Conservation (phyloP, 345 rosid species). For the Syzygium grande region DNA sequence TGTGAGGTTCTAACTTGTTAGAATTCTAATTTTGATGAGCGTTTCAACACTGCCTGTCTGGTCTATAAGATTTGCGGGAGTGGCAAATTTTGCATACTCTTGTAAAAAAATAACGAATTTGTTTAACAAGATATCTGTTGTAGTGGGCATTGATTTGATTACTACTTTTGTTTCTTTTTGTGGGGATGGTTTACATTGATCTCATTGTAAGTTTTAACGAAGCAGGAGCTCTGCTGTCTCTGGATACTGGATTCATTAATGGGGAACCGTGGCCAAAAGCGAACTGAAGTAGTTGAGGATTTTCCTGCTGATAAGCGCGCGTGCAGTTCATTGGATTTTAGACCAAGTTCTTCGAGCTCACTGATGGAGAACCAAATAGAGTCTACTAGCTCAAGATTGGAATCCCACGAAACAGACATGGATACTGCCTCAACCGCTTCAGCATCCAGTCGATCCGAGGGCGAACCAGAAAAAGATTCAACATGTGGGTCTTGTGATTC, state of each 20-base stretch:
- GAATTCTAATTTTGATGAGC: neutral
- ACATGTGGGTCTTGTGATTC: conserved; percentile 83
- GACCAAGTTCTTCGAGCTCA: conserved; percentile 25
- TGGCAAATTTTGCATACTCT: neutral
- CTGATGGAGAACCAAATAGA: conserved; percentile 49
- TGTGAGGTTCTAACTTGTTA: neutral
- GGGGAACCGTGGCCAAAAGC: conserved; percentile 93
- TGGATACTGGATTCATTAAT: conserved; percentile 11
- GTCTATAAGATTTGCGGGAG: neutral
- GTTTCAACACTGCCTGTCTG: neutral
- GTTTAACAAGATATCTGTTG: neutral
- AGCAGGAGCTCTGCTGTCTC: neutral
- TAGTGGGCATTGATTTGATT: neutral
- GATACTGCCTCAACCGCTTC: conserved; percentile 89
- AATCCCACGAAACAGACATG: conserved; percentile 56
- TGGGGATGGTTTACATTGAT: neutral
- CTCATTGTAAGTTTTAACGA: neutral
- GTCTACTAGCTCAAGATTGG: conserved; percentile 31
- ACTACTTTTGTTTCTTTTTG: neutral
- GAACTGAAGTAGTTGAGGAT: conserved; percentile 59
- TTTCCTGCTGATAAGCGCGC: conserved; percentile 96
- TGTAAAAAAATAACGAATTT: neutral
- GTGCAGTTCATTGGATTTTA: conserved; percentile 71
- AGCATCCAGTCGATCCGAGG: conserved; percentile 71
- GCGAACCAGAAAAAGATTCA: conserved; percentile 63